Percentiles rank a stretch among this genome's conserved stretches.
phyloP scores from a whole-genome alignment of 495 filamentous ascomycete species.

The Daldinia childiae region DNA sequence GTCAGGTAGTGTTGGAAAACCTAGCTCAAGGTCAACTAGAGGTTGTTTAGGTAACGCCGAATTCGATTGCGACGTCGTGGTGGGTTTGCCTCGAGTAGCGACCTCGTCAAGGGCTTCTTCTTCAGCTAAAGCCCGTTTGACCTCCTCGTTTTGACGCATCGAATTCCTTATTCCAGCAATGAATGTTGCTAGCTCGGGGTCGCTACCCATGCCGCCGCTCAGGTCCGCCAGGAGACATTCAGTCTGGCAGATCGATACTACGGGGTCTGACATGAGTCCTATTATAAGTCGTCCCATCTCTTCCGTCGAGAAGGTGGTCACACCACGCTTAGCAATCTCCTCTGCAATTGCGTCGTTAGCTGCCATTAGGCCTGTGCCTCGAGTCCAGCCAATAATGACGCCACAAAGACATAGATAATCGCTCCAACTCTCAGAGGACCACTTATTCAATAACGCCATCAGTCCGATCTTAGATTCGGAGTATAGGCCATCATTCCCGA shows the following conservation, averaged over 20 bases:
- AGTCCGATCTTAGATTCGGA: conserved; percentile 96
- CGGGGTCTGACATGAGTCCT: conserved; percentile 89
- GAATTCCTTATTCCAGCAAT: conserved; percentile 88
- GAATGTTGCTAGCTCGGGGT: conserved; percentile 88
- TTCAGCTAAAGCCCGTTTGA: conserved; percentile 88
- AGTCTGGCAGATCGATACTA: conserved; percentile 93
- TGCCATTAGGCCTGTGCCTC: conserved; percentile 96
- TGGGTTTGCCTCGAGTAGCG: conserved; percentile 88
- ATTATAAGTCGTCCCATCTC: conserved; percentile 99
- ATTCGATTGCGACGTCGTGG: conserved; percentile 84
- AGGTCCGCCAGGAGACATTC: conserved; percentile 96
- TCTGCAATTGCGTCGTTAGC: conserved; percentile 97
- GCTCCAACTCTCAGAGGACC: conserved; percentile 96
- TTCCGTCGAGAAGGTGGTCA: conserved; percentile 95
- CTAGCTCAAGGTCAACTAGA: conserved; percentile 92
- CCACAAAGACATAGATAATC: conserved; percentile 98
- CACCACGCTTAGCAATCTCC: conserved; percentile 91
- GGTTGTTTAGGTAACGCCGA: conserved; percentile 75
- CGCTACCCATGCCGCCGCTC: conserved; percentile 94
- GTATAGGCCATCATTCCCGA: conserved; percentile 96
- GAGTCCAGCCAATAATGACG: conserved; percentile 98
- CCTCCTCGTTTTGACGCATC: conserved; percentile 89
- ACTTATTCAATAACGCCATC: conserved; percentile 95
- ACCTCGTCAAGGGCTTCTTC: conserved; percentile 97
- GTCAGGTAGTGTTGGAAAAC: conserved; percentile 86